These are phyloP conservation scores for Porogramme epimiltina DNA, from an alignment of 1,284 basidiomycete species.

Conservation along the genomic window DNA sequence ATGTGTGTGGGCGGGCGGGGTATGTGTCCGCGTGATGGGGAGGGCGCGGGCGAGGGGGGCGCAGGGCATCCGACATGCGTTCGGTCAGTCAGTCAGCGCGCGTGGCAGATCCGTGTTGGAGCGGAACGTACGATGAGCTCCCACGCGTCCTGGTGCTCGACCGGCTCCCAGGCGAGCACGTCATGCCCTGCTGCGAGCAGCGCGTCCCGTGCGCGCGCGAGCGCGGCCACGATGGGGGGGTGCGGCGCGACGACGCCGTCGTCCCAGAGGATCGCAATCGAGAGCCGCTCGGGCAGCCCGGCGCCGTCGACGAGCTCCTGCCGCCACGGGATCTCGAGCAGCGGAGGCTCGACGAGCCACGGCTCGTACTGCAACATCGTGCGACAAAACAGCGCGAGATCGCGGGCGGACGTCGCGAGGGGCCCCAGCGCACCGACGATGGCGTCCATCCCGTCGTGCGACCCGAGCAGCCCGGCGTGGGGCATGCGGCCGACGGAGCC, in stretches of 20 bases:
- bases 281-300: constrained; percentile 45
- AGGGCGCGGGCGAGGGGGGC: neutral
- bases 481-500: constrained; percentile 52
- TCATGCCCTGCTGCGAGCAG: constrained; percentile 56
- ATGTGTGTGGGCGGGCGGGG: neutral
- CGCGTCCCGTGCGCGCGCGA: constrained; percentile 44
- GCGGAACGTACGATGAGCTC: constrained; percentile 46
- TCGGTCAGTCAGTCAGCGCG: constrained; percentile 7
- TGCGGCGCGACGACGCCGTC: constrained; percentile 58
- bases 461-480: constrained; percentile 51
- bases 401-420: constrained; percentile 51
- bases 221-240: constrained; percentile 51
- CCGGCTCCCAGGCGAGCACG: constrained; percentile 49
- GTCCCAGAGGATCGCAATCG: constrained; percentile 55
- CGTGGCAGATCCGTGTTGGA: constrained; percentile 9
- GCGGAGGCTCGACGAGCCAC: constrained; percentile 55
- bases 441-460: constrained; percentile 57
- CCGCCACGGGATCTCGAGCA: constrained; percentile 57
- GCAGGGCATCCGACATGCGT: neutral
- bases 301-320: constrained; percentile 39
- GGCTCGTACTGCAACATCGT: constrained; percentile 53
- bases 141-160: constrained; percentile 49
- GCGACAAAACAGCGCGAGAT: constrained; percentile 53
- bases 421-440: constrained; percentile 56
- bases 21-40: neutral